These are phyloP conservation scores for Roridomyces roridus DNA, from an alignment of 768 basidiomycete genomes.

Conservation along the genomic window DNA sequence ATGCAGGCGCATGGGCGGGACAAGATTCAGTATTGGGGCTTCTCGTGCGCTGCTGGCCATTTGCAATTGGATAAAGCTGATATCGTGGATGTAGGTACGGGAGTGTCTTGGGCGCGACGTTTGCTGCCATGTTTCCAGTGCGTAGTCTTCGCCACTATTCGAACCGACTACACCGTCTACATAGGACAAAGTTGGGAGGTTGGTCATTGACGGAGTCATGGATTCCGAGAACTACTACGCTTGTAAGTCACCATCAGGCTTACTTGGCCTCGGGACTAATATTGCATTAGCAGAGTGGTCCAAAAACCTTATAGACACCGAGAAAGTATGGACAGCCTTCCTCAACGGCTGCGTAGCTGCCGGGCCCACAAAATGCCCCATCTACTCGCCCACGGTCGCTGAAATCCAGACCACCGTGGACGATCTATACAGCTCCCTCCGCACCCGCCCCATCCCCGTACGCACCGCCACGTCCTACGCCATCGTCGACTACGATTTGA, in stretches of 20 bases:
- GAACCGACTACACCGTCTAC: not conserved
- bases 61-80: not conserved
- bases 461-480: constrained; percentile 37
- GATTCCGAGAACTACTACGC: constrained; percentile 20
- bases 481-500: constrained; percentile 40
- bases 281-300: constrained; percentile 5
- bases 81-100: too few relatives aligned
- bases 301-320: constrained; percentile 33
- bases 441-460: constrained; percentile 41
- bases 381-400: constrained; percentile 42
- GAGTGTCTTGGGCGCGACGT: constrained; percentile 21
- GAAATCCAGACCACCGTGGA: constrained; percentile 43
- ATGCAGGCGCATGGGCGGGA: constrained; percentile 15
- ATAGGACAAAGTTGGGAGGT: constrained; percentile 19
- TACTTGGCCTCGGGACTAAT: not conserved
- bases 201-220: constrained; percentile 23
- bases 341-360: constrained; percentile 43
- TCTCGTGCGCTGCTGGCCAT: constrained; percentile 22
- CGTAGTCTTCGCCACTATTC: not conserved
- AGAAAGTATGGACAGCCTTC: constrained; percentile 42
- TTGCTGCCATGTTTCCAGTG: constrained; percentile 27
- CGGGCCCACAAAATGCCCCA: constrained; percentile 42
- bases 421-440: constrained; percentile 37
- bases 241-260: constrained; percentile 7
- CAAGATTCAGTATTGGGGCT: constrained; percentile 25